phyloP scores from a whole-genome alignment of 352 stramenopile species.

The Pythium brassicae region DNA sequence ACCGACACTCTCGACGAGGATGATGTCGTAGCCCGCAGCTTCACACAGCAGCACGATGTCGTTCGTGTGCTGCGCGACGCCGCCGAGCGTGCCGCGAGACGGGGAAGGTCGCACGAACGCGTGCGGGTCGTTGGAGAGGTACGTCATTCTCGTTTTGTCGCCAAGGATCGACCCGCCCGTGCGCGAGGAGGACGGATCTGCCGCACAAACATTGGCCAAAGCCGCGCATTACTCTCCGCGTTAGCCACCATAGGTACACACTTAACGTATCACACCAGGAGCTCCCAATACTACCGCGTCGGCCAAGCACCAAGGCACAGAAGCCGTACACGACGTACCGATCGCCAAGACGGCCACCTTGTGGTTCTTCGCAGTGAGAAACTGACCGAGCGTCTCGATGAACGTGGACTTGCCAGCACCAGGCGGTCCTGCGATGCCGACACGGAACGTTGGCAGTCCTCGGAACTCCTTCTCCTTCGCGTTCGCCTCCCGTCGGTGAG shows the following conservation, averaged over 20 bases:
- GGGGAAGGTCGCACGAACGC: slow-evolving; percentile 93
- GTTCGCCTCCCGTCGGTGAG: slow-evolving; percentile 39
- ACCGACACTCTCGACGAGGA: slow-evolving; percentile 97
- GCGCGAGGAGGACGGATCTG: slow-evolving; percentile 93
- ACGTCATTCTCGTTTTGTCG: slow-evolving; percentile 97
- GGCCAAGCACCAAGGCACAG: not conserved
- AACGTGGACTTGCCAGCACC: slow-evolving; percentile 98
- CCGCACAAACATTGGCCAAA: not conserved
- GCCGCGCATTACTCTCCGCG: not conserved
- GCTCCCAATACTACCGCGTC: not conserved
- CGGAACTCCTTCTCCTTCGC: slow-evolving; percentile 18
- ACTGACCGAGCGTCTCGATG: slow-evolving; percentile 93
- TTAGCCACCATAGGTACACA: not conserved
- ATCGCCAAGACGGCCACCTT: slow-evolving; percentile 95
- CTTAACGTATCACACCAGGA: not conserved
- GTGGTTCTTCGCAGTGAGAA: slow-evolving; percentile 76
- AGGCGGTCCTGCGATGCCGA: slow-evolving; percentile 90
- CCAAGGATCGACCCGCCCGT: slow-evolving; percentile 96
- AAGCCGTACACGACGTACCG: slow-evolving; percentile 15
- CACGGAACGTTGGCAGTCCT: slow-evolving; percentile 60
- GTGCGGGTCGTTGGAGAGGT: slow-evolving; percentile 89
- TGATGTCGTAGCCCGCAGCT: slow-evolving; percentile 90
- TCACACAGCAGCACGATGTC: slow-evolving; percentile 95
- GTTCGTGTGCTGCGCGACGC: slow-evolving; percentile 76
- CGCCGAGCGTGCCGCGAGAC: slow-evolving; percentile 76